Percentiles rank a stretch among this genome's conserved stretches.
These are phyloP conservation scores for Chrysanthemum lavandulifolium DNA, from an alignment of 129 eudicot genomes.

Conservation along the genomic window DNA sequence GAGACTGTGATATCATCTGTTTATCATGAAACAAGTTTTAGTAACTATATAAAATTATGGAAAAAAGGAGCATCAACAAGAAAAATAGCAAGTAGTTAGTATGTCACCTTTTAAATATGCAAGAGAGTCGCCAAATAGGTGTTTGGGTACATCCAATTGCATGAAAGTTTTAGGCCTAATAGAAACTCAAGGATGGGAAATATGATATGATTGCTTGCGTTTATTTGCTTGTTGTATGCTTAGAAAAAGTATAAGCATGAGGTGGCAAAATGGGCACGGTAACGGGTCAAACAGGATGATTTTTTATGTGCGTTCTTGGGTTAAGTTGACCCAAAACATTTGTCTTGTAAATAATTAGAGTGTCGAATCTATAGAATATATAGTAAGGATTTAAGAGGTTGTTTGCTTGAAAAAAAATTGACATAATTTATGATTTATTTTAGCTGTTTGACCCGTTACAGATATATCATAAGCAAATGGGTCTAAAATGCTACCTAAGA, in stretches of 20 bases:
- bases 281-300: neutral
- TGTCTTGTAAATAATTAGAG: neutral
- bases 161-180: conserved; percentile 68
- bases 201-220: neutral
- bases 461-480: neutral
- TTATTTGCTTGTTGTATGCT: too few species aligned
- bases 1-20: conserved; percentile 79
- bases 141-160: conserved; percentile 80
- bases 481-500: neutral
- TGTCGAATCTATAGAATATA: neutral
- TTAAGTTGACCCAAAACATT: neutral
- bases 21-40: conserved; percentile 26
- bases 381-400: neutral
- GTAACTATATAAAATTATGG: neutral
- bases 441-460: neutral
- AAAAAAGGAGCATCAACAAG: neutral
- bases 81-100: neutral
- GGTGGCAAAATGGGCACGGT: neutral
- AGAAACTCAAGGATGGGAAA: conserved; percentile 13
- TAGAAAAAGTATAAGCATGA: neutral
- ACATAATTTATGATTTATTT: neutral
- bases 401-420: neutral
- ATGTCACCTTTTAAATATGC: conserved; percentile 76
- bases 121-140: conserved; percentile 69
- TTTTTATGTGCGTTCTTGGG: neutral